Conservation (phyloP, 306 rosid species). For the Luffa aegyptiaca region DNA sequence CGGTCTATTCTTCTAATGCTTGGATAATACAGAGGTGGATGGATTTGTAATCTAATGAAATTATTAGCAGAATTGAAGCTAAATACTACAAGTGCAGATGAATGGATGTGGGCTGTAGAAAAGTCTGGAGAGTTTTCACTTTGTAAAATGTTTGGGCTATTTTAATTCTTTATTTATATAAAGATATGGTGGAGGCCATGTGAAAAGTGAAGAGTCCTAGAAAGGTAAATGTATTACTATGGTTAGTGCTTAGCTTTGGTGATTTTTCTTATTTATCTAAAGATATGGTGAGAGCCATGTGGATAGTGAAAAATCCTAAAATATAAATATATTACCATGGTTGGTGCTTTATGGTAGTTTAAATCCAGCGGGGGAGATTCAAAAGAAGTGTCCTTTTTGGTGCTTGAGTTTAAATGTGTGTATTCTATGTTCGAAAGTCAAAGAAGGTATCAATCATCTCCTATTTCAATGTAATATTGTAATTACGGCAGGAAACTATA, state of each 20-base stretch:
- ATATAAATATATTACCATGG: background rate
- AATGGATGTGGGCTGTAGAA: no score
- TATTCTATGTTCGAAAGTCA: background rate
- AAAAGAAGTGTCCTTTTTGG: background rate
- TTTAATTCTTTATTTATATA: no score
- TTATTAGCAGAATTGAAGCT: no score
- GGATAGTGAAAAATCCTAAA: background rate
- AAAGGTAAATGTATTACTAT: background rate
- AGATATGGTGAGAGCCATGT: background rate
- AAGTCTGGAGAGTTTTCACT: no score
- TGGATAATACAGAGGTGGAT: no score
- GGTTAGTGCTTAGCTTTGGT: background rate
- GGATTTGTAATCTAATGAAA: no score
- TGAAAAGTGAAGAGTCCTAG: background rate
- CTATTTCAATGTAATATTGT: background rate
- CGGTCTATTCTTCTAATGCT: no score
- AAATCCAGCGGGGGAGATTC: background rate
- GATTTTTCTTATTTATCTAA: background rate
- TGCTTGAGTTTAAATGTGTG: background rate
- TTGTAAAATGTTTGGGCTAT: no score
- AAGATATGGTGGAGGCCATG: no score
- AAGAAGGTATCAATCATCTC: background rate
- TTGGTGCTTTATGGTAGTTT: background rate
- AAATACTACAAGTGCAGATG: no score
- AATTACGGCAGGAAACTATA: background rate